Base-by-base conservation (phyloP, 2,329 filamentous ascomycete genomes). In the Alternaria arborescens region DNA sequence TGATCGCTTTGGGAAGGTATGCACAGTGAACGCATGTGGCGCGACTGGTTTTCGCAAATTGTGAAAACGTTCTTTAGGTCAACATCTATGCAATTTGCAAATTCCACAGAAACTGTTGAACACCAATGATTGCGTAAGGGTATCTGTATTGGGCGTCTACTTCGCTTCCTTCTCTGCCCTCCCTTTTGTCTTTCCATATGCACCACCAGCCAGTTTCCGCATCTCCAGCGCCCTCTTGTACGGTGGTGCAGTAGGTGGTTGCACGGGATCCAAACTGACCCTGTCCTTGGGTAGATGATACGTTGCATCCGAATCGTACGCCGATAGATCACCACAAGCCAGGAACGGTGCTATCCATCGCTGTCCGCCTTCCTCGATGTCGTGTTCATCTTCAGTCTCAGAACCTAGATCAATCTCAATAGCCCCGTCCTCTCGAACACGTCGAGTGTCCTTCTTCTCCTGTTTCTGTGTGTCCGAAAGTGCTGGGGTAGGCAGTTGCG, bases 291-390 rank as follows among this genome's bases (percentile, higher is more conserved):
- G 94, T 18, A 99, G 83, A 68, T 91, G 87, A 79, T 98, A 97
- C 5, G 94, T 95, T 4, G 95, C 94, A 83, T 99, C 95, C 0
- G 94, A 93, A 81, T 99, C 95, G 81, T 94, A 99, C 11, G 92
- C 89, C 24, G 93, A 96, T 54, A 99, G 84, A 79, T 99, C 95
- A 46, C 95, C 95, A 77, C 95, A 99, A n/a, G 95, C 94, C 71
- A 99, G 87, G 76, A 99, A 99, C 0, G 94, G 93, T 4, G 94
- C 93, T 69, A 98, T 94, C 93, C 94, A 98, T 52, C 90, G 83
- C 30, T 83, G 78, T 61, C 88, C 84, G 52, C 78, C 73, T 12
- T 78, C 76, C 50, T 78, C 74, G 7, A 75, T 67, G 62, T 77
- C 73, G 1, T 73, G 72, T 72, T 77, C 82, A 12, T 75, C 72